These are phyloP conservation scores for Golubevia sp. DNA, from an alignment of 1,284 basidiomycete species.

Conservation along the genomic window DNA sequence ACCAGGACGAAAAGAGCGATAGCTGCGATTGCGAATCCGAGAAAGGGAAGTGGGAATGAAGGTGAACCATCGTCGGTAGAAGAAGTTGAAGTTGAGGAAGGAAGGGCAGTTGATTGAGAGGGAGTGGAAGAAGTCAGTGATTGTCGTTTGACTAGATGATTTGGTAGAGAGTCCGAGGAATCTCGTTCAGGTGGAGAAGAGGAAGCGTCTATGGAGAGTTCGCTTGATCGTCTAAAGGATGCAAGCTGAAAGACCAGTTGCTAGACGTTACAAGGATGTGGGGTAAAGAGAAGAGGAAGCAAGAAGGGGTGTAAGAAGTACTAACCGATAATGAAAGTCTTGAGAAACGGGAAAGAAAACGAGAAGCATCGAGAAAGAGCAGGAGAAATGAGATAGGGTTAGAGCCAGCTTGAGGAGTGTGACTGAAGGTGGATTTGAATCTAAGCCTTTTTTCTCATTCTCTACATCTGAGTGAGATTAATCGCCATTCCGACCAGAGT, in stretches of 20 bases:
- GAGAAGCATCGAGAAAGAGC: not conserved
- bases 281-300: not conserved
- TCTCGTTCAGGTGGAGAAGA: not conserved
- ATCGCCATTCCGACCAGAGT: no score
- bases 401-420: not conserved
- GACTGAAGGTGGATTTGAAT: no score
- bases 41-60: constrained; percentile 25
- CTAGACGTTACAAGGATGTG: not conserved
- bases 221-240: not conserved
- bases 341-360: constrained; percentile 1
- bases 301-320: constrained; percentile 14
- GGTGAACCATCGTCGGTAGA: not conserved
- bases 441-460: no score
- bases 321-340: constrained; percentile 51
- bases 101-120: not conserved
- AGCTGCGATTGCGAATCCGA: constrained; percentile 38
- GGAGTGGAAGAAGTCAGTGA: not conserved
- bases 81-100: not conserved
- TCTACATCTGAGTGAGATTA: no score
- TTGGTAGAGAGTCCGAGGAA: no score
- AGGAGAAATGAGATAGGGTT: not conserved
- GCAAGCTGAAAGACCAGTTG: not conserved
- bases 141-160: not conserved
- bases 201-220: not conserved
- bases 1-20: constrained; percentile 53